Conservation (phyloP, 495 filamentous ascomycete species). For the Venustampulla echinocandica region DNA sequence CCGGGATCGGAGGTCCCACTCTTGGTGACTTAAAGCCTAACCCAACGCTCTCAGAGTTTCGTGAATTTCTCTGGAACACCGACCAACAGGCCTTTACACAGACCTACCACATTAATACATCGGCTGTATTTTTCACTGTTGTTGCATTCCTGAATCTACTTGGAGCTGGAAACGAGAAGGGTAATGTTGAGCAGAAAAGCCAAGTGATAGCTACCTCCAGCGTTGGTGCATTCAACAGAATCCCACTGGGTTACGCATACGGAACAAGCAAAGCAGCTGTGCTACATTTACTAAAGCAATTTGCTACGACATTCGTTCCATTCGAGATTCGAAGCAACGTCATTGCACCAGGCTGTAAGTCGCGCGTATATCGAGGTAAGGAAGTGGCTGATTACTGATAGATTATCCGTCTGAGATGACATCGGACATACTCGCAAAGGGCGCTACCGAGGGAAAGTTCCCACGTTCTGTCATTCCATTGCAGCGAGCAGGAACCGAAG, state of each 20-base stretch:
- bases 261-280: conserved; percentile 55
- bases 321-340: conserved; percentile 57
- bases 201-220: conserved; percentile 58
- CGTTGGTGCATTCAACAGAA: conserved; percentile 53
- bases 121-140: conserved; percentile 54
- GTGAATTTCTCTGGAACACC: background rate
- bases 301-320: conserved; percentile 43
- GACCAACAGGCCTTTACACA: conserved; percentile 46
- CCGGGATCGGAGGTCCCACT: conserved; percentile 51
- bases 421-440: conserved; percentile 19
- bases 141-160: conserved; percentile 59
- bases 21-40: conserved; percentile 36
- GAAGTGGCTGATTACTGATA: conserved; percentile 13
- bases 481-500: conserved; percentile 40
- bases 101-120: conserved; percentile 52
- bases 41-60: background rate
- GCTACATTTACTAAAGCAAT: conserved; percentile 54
- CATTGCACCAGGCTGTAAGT: conserved; percentile 57
- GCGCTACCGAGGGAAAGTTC: conserved; percentile 36
- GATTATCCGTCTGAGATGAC: conserved; percentile 62
- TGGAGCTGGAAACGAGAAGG: conserved; percentile 50
- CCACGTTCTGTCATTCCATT: conserved; percentile 40
- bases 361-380: background rate
- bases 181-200: conserved; percentile 42
- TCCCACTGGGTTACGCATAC: conserved; percentile 53